A percentile compares a stretch with the other conserved stretches of the same genome.
These are phyloP conservation scores for Nectriaceae sp. DNA, from an alignment of 2,329 filamentous ascomycete species.

Conservation along the genomic window DNA sequence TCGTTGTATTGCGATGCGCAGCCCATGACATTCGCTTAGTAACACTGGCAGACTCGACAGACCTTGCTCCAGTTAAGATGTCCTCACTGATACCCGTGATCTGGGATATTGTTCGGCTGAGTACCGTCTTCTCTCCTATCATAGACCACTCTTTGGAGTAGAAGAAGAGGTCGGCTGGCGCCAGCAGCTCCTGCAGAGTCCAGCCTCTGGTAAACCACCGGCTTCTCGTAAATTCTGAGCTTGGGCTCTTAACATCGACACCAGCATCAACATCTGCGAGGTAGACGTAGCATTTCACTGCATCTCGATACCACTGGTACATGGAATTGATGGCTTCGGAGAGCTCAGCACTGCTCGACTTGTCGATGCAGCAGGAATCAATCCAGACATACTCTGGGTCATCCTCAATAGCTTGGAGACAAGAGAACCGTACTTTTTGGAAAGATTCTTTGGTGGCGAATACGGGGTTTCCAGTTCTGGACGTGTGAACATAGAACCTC, in stretches of 20 bases:
- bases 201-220: no score
- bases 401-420: constrained; percentile 11
- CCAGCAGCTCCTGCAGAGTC: no score
- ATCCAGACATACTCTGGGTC: constrained; percentile 21
- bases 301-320: constrained; percentile 22
- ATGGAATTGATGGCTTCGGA: no score
- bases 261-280: constrained; percentile 15
- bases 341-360: no score
- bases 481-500: constrained; percentile 22
- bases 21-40: constrained; percentile 16
- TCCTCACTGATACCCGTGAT: constrained; percentile 6
- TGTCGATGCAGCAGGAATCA: constrained; percentile 26
- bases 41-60: background rate
- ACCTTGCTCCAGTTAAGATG: background rate
- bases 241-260: background rate
- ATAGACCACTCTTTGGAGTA: constrained; percentile 2
- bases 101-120: background rate
- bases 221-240: constrained; percentile 11
- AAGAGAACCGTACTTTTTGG: constrained; percentile 9
- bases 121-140: background rate
- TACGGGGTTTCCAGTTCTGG: constrained; percentile 3
- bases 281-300: constrained; percentile 23
- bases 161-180: constrained; percentile 4
- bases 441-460: constrained; percentile 7
- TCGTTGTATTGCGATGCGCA: constrained; percentile 7